Evolutionary conservation across 306 rosid species (phyloP).

Genomic region (Cucurbita moschata): DNA sequence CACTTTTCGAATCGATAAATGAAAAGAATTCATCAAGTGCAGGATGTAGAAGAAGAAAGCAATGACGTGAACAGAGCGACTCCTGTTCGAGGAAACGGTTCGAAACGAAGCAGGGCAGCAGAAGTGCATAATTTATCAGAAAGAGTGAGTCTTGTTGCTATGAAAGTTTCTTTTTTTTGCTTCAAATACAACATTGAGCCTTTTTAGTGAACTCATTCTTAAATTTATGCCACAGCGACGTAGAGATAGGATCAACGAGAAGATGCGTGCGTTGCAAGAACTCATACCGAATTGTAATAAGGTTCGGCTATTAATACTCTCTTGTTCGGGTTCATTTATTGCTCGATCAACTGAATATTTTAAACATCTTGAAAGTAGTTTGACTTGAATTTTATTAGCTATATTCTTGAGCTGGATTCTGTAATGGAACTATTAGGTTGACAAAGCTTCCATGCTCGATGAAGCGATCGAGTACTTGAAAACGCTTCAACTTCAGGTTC

Average conservation of each 20-base stretch:
- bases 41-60: constrained; percentile 74
- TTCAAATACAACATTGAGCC: neutral
- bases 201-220: constrained; percentile 1
- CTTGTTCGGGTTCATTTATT: neutral
- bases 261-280: constrained; percentile 83
- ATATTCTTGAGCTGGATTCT: constrained; percentile 12
- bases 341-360: neutral
- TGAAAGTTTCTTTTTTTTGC: neutral
- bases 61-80: constrained; percentile 31
- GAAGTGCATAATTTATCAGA: constrained; percentile 88
- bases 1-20: neutral
- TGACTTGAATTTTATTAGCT: neutral
- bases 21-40: constrained; percentile 18
- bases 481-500: constrained; percentile 77
- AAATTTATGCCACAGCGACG: constrained; percentile 42
- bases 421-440: constrained; percentile 30
- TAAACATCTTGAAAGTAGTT: neutral
- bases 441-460: constrained; percentile 93
- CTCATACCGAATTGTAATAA: constrained; percentile 90
- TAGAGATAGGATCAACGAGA: constrained; percentile 79
- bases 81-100: constrained; percentile 33
- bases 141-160: constrained; percentile 40
- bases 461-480: constrained; percentile 87
- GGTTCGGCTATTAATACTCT: constrained; percentile 24
- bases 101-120: constrained; percentile 71